Evolutionary conservation across 2,329 filamentous ascomycete species (phyloP), one percentile per base, ranked within the genome.

Genomic region (Phialophora chinensis): DNA sequence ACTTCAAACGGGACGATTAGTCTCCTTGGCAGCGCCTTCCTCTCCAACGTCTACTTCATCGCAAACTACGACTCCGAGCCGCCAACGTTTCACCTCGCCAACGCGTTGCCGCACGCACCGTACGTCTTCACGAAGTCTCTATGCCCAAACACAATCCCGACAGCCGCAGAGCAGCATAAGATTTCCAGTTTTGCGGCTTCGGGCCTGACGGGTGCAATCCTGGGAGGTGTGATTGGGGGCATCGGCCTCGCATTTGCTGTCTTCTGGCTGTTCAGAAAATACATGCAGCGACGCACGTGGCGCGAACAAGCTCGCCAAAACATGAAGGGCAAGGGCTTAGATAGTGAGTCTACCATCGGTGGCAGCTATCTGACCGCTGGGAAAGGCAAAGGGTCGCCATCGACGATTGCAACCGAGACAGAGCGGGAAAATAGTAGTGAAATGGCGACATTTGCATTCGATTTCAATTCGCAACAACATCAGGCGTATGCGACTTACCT

Each of bases 41-140:
- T 82, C 42, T 74, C 73, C 14, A 77, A 81, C 65, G 74, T 81
- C 63, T 82, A 82, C 70, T 75, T 82, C 35, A 81, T 80, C 74
- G 75, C 77, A 52, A 79, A 81, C 69, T 82, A 77, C 70, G 79
- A 80, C 55, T 68, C 74, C 1, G 71, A 74, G 56, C 64, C 66
- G 17, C 70, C 70, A 1, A 62, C 59, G 1, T 82, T 82, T 73
- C 79, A 76, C 71, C 77, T 82, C 60, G 79, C 80, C 1, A 68
- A 75, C 33, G 80, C 77, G 1, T 70, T 79, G 6, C 75, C 76
- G 56, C 76, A 79, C 52, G 76, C 77, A 64, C 77, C 76, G 59
- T 77, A 76, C 67, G 78, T 81, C 65, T 78, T 79, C 74, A 79
- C 80, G 5, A 69, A 72, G 1, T 75, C 80, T 0, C 79, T 79